Evolutionary conservation across 805 yeast genomes (phyloP).

Genomic region (Nakazawaea wickerhamii): DNA sequence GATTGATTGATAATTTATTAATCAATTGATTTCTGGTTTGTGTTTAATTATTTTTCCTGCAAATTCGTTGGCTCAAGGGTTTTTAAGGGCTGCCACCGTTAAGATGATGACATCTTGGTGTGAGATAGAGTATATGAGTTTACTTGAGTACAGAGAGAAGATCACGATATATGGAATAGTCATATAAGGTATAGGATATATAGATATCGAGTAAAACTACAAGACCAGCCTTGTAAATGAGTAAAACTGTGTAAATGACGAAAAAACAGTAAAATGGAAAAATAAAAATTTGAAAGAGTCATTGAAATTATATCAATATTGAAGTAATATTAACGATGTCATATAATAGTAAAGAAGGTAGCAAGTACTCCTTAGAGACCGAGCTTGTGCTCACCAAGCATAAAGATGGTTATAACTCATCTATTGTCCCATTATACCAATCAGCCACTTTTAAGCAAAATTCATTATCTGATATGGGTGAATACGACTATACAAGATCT

Average conservation of each 20-base stretch:
- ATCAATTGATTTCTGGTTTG: no score
- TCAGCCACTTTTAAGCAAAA: conserved; percentile 91
- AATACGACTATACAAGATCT: conserved; percentile 81
- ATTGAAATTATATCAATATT: no score
- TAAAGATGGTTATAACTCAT: conserved; percentile 69
- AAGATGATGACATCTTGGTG: no score
- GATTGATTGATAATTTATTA: neutral
- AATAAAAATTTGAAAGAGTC: neutral
- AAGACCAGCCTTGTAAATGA: neutral
- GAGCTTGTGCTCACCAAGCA: conserved; percentile 60
- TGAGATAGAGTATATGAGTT: no score
- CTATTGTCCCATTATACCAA: conserved; percentile 85
- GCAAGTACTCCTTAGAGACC: conserved; percentile 55
- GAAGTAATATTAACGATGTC: conserved; percentile 5
- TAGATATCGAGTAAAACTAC: neutral
- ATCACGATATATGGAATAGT: no score
- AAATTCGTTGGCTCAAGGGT: no score
- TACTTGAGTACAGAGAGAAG: no score
- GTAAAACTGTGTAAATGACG: neutral
- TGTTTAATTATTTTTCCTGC: no score
- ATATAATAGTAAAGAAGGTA: conserved; percentile 9
- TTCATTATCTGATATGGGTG: conserved; percentile 68
- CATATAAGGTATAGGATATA: no score
- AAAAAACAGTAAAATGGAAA: neutral
- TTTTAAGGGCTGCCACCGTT: no score